Evolutionary conservation across 768 basidiomycete species (phyloP).

Genomic region (Suillus luteus): DNA sequence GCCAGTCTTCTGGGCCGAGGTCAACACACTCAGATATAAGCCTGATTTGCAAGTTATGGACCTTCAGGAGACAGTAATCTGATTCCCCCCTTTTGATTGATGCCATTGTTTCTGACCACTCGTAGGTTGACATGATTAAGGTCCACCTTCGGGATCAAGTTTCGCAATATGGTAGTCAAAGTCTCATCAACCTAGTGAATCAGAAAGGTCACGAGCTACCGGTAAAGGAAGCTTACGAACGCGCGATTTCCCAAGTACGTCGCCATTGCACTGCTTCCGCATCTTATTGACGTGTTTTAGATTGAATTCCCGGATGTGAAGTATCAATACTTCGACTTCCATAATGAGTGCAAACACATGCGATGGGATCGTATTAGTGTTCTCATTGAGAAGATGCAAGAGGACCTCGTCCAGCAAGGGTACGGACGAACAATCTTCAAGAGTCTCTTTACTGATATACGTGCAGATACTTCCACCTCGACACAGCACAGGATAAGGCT

Average conservation of each 20-base stretch:
- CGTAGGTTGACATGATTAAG: slow-evolving; percentile 67
- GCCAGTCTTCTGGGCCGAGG: slow-evolving; percentile 94
- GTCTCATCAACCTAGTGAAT: slow-evolving; percentile 89
- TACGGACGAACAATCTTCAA: slow-evolving; percentile 27
- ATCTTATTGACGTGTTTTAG: slow-evolving; percentile 35
- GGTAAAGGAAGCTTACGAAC: slow-evolving; percentile 94
- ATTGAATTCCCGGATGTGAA: slow-evolving; percentile 65
- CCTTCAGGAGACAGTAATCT: slow-evolving; percentile 74
- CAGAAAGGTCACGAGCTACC: slow-evolving; percentile 91
- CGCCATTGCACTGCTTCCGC: slow-evolving; percentile 8
- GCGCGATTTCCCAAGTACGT: slow-evolving; percentile 62
- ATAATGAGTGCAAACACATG: slow-evolving; percentile 92
- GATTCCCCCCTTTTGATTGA: slow-evolving; percentile 1
- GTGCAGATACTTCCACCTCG: slow-evolving; percentile 76
- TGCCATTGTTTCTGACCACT: slow-evolving; percentile 1
- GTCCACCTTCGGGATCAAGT: slow-evolving; percentile 76
- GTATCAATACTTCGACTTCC: slow-evolving; percentile 98
- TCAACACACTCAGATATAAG: slow-evolving; percentile 94
- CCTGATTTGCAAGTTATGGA: slow-evolving; percentile 98
- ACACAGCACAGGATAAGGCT: slow-evolving; percentile 47
- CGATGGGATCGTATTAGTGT: slow-evolving; percentile 91
- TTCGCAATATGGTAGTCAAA: slow-evolving; percentile 73
- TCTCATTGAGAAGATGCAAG: slow-evolving; percentile 73
- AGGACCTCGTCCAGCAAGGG: slow-evolving; percentile 72
- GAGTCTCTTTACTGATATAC: slow-evolving; percentile 15